Conservation (phyloP, 1,284 basidiomycete genomes). For the Fomitopsis schrenkii region DNA sequence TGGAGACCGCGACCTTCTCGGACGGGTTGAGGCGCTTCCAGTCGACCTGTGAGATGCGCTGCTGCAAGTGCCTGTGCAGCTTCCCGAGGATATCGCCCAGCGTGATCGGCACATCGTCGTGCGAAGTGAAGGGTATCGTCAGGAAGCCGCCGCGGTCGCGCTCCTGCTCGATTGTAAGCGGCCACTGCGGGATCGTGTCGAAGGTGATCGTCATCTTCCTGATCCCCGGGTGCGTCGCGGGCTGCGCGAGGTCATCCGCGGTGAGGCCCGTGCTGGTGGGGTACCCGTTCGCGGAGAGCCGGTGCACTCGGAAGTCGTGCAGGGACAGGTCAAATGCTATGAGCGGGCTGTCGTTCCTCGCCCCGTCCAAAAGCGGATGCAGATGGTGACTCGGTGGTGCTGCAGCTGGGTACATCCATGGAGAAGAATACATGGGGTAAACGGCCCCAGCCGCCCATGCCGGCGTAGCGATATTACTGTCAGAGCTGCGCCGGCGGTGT, state of each 20-base stretch:
- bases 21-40: conserved; percentile 42
- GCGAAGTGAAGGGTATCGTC: conserved; percentile 12
- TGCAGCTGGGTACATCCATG: conserved; percentile 20
- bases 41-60: conserved; percentile 50
- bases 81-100: conserved; percentile 54
- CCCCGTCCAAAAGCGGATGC: conserved; percentile 57
- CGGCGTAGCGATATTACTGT: conserved; percentile 22
- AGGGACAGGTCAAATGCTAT: conserved; percentile 54
- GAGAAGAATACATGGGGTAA: conserved; percentile 21
- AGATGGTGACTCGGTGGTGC: conserved; percentile 28
- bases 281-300: conserved; percentile 34
- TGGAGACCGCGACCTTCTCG: conserved; percentile 41
- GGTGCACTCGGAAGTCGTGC: conserved; percentile 41
- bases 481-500: conserved; percentile 25
- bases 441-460: conserved; percentile 21
- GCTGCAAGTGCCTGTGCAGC: conserved; percentile 48
- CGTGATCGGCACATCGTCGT: conserved; percentile 38
- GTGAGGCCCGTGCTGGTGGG: conserved; percentile 30
- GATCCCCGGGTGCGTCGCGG: conserved; percentile 54
- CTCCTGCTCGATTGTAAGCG: conserved; percentile 45
- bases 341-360: conserved; percentile 30
- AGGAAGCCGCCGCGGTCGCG: conserved; percentile 24
- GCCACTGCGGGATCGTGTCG: conserved; percentile 57
- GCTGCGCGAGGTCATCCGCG: conserved; percentile 40
- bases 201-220: conserved; percentile 54